Conservation (phyloP, 2,329 filamentous ascomycete species). For the Drechslerella coelobrocha region DNA sequence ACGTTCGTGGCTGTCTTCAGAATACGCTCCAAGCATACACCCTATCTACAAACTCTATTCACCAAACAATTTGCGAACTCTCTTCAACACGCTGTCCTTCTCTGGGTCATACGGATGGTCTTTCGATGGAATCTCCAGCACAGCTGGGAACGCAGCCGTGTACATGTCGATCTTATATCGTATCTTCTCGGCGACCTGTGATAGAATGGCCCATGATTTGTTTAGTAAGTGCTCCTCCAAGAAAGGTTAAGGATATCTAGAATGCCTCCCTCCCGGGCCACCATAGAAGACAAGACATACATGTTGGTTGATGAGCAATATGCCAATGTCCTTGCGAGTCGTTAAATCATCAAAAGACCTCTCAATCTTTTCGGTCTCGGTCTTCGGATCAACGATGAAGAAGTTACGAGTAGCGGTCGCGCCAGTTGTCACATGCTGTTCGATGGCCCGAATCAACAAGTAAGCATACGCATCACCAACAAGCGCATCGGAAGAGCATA, state of each 20-base stretch:
- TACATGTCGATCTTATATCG: conserved; percentile 88
- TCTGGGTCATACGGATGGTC: conserved; percentile 98
- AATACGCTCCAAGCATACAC: too few relatives aligned
- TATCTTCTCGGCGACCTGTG: conserved; percentile 90
- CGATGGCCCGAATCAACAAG: background rate
- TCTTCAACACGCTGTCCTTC: conserved; percentile 94
- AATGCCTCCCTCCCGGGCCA: too few relatives aligned
- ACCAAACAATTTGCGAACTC: conserved; percentile 74
- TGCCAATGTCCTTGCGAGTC: conserved; percentile 93
- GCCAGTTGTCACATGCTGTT: conserved; percentile 84
- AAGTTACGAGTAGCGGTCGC: conserved; percentile 97
- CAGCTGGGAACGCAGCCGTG: conserved; percentile 91
- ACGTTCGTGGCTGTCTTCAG: too few relatives aligned
- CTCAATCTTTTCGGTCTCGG: conserved; percentile 85
- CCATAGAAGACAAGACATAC: conserved; percentile 69
- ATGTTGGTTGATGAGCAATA: conserved; percentile 97
- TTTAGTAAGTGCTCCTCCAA: too few relatives aligned
- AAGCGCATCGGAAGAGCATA: background rate
- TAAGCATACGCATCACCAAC: background rate
- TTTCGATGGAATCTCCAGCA: conserved; percentile 97
- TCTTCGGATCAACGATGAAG: conserved; percentile 93
- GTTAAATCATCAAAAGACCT: conserved; percentile 85
- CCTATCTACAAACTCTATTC: conserved; percentile 40
- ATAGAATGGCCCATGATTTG: background rate
- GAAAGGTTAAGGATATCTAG: too few relatives aligned